Evolutionary conservation across 106 monocot genomes (phyloP).

Genomic region (Allium sativum): DNA sequence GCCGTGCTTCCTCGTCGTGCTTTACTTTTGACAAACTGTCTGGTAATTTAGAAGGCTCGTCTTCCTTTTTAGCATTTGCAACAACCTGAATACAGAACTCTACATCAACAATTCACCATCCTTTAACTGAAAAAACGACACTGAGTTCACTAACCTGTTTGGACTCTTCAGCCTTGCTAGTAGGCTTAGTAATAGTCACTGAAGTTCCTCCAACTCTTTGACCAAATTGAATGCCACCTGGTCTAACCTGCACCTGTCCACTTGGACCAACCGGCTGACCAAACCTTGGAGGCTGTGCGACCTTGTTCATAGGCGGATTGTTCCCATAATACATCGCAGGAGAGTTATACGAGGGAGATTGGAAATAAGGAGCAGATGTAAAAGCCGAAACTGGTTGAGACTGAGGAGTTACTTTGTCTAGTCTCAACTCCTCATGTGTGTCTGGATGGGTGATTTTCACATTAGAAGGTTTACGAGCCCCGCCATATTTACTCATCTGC

Average conservation of each 20-base stretch:
- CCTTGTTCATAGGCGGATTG: constrained; percentile 6
- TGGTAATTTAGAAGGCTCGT: too few species aligned
- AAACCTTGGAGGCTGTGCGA: constrained; percentile 31
- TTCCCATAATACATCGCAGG: constrained; percentile 4
- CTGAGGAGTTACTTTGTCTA: constrained; percentile 41
- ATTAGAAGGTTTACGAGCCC: constrained; percentile 30
- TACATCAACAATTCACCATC: neutral
- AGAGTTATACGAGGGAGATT: constrained; percentile 27
- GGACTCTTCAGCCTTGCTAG: constrained; percentile 16
- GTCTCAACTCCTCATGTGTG: constrained; percentile 73
- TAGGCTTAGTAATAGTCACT: constrained; percentile 29
- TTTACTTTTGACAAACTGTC: too few species aligned
- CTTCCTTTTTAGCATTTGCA: too few species aligned
- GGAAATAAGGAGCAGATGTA: constrained; percentile 21
- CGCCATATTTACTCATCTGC: constrained; percentile 18
- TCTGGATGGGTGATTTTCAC: constrained; percentile 88
- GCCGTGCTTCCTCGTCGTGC: too few species aligned
- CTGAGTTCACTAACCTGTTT: constrained; percentile 15
- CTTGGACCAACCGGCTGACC: constrained; percentile 21
- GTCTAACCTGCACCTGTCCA: constrained; percentile 22
- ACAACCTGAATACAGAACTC: too few species aligned
- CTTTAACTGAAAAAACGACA: constrained; percentile 2
- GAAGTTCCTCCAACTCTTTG: constrained; percentile 14
- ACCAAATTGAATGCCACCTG: constrained; percentile 1
- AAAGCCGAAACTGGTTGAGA: constrained; percentile 29